A percentile compares a stretch with the other conserved stretches of the same genome.
Evolutionary conservation across 345 rosid species (phyloP).

Genomic region (Syzygium jambos): DNA sequence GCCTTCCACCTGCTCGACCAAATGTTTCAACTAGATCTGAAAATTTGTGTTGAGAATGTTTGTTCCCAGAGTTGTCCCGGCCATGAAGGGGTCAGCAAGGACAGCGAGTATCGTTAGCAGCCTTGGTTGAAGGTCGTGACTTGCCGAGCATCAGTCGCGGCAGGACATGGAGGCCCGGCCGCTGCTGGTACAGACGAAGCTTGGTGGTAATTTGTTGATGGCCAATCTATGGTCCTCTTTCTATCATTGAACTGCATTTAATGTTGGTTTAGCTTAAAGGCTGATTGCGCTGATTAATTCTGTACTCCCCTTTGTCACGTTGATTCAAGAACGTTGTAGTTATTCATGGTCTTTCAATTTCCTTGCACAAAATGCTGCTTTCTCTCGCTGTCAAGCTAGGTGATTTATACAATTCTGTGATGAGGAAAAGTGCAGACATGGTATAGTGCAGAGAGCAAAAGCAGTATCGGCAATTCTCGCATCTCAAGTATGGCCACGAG

Average conservation of each 20-base stretch:
- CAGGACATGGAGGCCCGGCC: no score
- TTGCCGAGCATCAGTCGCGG: no score
- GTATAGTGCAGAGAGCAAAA: conserved; percentile 25
- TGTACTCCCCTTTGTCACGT: background rate
- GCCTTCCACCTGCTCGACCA: no score
- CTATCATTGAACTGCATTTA: background rate
- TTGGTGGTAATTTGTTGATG: background rate
- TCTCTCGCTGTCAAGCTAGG: conserved; percentile 51
- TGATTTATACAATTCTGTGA: conserved; percentile 49
- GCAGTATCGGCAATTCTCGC: conserved; percentile 44
- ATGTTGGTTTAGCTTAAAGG: background rate
- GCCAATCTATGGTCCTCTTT: background rate
- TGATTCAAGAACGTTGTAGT: background rate
- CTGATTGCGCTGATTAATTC: background rate
- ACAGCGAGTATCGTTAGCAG: no score
- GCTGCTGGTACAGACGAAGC: background rate
- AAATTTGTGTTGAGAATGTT: no score
- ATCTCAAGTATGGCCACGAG: conserved; percentile 50
- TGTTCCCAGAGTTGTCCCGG: no score
- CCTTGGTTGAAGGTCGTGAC: no score
- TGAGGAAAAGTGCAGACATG: conserved; percentile 47
- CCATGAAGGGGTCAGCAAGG: no score
- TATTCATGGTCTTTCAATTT: background rate
- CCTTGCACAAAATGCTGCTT: conserved; percentile 50
- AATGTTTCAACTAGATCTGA: no score